A percentile compares a stretch with the other conserved stretches of the same genome.
Evolutionary conservation across 306 rosid species (phyloP).

Genomic region (Comarum palustre): DNA sequence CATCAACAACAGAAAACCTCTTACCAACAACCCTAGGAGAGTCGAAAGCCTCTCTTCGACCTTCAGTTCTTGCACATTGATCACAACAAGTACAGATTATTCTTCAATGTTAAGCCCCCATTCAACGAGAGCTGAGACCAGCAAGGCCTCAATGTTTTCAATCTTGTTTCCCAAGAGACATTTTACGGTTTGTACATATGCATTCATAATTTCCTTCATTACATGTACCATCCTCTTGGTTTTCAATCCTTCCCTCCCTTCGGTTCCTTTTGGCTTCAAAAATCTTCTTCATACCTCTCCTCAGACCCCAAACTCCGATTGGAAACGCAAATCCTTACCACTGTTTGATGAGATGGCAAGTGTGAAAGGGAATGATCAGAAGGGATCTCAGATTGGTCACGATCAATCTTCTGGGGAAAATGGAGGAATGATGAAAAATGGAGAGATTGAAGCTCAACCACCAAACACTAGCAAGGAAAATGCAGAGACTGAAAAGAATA

Average conservation of each 20-base stretch:
- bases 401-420: not conserved
- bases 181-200: slow-evolving; percentile 11
- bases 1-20: not conserved
- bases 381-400: not conserved
- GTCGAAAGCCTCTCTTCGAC: slow-evolving; percentile 4
- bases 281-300: slow-evolving; percentile 16
- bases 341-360: not conserved
- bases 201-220: slow-evolving; percentile 8
- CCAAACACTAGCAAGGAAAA: not conserved
- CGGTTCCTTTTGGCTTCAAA: slow-evolving; percentile 18
- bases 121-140: slow-evolving; percentile 8
- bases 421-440: slow-evolving; percentile 4
- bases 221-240: slow-evolving; percentile 21
- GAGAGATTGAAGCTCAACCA: not conserved
- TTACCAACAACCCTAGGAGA: not conserved
- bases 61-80: not conserved
- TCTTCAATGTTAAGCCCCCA: not conserved
- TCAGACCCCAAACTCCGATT: not conserved
- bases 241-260: slow-evolving; percentile 5
- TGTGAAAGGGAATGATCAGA: not conserved
- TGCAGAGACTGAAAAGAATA: not conserved
- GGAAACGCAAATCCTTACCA: not conserved
- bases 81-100: not conserved
- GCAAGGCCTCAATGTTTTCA: slow-evolving; percentile 2
- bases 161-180: slow-evolving; percentile 13